Conservation (phyloP, 345 rosid genomes). For the Eucalyptus fibrosa region DNA sequence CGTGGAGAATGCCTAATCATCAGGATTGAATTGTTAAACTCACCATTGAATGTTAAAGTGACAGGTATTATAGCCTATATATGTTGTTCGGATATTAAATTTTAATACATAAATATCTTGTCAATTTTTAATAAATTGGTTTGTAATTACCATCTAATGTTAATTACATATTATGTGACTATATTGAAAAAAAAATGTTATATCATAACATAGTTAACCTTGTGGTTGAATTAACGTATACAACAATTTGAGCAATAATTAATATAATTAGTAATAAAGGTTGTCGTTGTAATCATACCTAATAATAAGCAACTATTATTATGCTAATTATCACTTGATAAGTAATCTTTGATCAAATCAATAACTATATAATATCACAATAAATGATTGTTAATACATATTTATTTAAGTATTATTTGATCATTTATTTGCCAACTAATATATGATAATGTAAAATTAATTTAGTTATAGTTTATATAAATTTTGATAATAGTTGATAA, state of each 20-base stretch:
- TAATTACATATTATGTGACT: not conserved
- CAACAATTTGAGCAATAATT: not conserved
- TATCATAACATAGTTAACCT: not conserved
- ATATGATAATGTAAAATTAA: not conserved
- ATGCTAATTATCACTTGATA: not conserved
- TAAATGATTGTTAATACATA: not conserved
- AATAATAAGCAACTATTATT: not conserved
- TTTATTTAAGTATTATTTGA: not conserved
- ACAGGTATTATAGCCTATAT: not conserved
- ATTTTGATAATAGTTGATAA: not conserved
- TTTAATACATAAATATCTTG: too few relatives aligned
- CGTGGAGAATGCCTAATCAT: too few relatives aligned
- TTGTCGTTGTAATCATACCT: not conserved
- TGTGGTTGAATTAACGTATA: not conserved
- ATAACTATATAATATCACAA: not conserved
- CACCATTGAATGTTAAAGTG: not conserved
- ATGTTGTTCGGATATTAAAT: not conserved
- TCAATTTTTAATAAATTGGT: not conserved
- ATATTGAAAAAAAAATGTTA: not conserved
- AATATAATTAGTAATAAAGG: not conserved
- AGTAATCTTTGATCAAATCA: not conserved
- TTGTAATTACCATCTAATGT: not conserved
- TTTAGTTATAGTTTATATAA: not conserved
- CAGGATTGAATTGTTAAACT: not conserved
- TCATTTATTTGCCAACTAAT: not conserved